These are phyloP conservation scores for Nannochloropsis gaditana DNA, from an alignment of 108 stramenopile genomes.

Conservation along the genomic window DNA sequence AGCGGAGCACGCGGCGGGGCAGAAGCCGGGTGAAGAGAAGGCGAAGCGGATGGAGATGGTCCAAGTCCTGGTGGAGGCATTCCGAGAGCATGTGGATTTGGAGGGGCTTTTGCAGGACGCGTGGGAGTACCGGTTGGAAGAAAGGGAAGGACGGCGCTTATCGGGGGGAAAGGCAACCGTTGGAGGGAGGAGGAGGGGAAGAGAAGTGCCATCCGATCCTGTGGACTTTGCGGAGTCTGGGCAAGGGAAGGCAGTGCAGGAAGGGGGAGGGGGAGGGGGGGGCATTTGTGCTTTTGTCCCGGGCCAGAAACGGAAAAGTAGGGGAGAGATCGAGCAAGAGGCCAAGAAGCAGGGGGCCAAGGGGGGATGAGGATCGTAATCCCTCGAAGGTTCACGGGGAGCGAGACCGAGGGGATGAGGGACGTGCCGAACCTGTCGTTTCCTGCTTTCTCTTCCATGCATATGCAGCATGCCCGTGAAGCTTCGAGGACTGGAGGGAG, in stretches of 20 bases:
- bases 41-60: constrained; percentile 3
- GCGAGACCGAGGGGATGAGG: not conserved
- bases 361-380: constrained; percentile 20
- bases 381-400: constrained; percentile 19
- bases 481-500: not conserved
- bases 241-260: not conserved
- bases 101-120: constrained; percentile 26
- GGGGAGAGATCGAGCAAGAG: not conserved
- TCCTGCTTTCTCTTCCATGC: too few species aligned
- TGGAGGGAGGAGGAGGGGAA: constrained; percentile 24
- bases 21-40: not conserved
- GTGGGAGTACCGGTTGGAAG: constrained; percentile 18
- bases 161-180: not conserved
- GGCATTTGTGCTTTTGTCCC: not conserved
- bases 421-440: not conserved
- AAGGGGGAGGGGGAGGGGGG: not conserved
- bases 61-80: not conserved
- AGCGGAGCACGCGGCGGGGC: not conserved
- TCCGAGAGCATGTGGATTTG: not conserved
- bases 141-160: not conserved
- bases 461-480: not conserved
- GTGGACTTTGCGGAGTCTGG: constrained; percentile 27
- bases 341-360: constrained; percentile 17
- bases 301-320: not conserved
- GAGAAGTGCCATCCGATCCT: constrained; percentile 14